phyloP scores from a whole-genome alignment of 2,329 filamentous ascomycete species.

The Rasamsonia emersonii region DNA sequence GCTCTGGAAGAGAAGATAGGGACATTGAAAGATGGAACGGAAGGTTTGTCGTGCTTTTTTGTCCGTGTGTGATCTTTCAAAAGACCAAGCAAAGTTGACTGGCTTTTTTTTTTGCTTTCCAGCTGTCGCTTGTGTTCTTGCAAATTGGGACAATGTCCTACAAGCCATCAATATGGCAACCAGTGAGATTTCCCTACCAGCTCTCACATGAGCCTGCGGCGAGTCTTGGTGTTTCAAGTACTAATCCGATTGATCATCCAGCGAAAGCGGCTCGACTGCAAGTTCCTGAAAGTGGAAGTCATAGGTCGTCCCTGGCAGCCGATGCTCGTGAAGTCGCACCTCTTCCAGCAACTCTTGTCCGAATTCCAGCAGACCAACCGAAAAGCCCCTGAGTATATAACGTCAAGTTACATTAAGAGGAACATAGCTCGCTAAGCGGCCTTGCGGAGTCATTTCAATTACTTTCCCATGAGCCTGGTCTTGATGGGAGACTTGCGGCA shows the following conservation, averaged over 20 bases:
- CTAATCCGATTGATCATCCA: constrained; percentile 3
- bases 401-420: too few species aligned
- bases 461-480: too few species aligned
- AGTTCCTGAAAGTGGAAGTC: neutral
- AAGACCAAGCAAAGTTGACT: constrained; percentile 46
- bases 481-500: too few species aligned
- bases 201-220: too few species aligned
- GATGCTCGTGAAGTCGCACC: too few species aligned
- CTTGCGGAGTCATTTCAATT: too few species aligned
- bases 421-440: too few species aligned
- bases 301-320: too few species aligned
- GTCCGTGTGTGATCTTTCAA: too few species aligned
- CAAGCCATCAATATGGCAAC: constrained; percentile 57
- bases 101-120: constrained; percentile 7
- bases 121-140: constrained; percentile 58
- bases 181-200: constrained; percentile 39
- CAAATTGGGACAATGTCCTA: constrained; percentile 59
- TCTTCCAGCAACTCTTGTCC: constrained; percentile 35
- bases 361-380: constrained; percentile 29
- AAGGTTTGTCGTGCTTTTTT: constrained; percentile 35
- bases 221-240: neutral
- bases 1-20: constrained; percentile 51
- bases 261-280: constrained; percentile 4
- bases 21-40: constrained; percentile 54
- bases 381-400: constrained; percentile 7